phyloP scores from a whole-genome alignment of 148 eudicot genomes.

The Camellia granthamiana region DNA sequence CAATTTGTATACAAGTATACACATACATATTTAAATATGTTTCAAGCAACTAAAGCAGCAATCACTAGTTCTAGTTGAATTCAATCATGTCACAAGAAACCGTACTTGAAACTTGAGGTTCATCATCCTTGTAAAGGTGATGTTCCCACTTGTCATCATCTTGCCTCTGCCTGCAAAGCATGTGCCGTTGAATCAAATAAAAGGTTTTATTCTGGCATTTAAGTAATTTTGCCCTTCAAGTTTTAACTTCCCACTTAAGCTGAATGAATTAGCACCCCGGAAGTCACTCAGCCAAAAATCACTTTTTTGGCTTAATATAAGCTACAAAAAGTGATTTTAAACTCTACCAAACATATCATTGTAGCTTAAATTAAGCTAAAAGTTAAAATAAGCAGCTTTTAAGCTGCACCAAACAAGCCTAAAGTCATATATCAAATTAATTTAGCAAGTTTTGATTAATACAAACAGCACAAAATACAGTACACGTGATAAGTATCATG shows the following conservation, averaged over 20 bases:
- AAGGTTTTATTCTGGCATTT: neutral
- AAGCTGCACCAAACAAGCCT: neutral
- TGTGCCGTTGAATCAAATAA: neutral
- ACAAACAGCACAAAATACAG: too few relatives aligned
- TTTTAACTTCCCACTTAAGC: too few relatives aligned
- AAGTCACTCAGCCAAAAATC: too few relatives aligned
- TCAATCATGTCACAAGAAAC: conserved; percentile 1
- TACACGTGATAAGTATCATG: neutral
- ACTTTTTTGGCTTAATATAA: too few relatives aligned
- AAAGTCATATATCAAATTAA: neutral
- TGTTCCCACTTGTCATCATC: conserved; percentile 97
- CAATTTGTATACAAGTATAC: neutral
- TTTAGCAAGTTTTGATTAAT: neutral
- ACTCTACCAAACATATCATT: neutral
- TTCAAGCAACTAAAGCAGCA: conserved; percentile 2
- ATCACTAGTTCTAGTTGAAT: neutral
- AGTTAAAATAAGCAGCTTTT: too few relatives aligned
- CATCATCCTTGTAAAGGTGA: conserved; percentile 57
- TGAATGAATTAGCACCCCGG: too few relatives aligned
- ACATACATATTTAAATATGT: neutral
- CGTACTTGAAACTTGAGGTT: conserved; percentile 53
- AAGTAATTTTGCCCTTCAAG: neutral
- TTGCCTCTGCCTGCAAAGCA: conserved; percentile 70
- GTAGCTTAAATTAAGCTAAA: too few relatives aligned
- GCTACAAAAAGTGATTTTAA: neutral